Evolutionary conservation across 306 rosid genomes (phyloP), one percentile per base, ranked within the genome.

Genomic region (Nissolia schottii): DNA sequence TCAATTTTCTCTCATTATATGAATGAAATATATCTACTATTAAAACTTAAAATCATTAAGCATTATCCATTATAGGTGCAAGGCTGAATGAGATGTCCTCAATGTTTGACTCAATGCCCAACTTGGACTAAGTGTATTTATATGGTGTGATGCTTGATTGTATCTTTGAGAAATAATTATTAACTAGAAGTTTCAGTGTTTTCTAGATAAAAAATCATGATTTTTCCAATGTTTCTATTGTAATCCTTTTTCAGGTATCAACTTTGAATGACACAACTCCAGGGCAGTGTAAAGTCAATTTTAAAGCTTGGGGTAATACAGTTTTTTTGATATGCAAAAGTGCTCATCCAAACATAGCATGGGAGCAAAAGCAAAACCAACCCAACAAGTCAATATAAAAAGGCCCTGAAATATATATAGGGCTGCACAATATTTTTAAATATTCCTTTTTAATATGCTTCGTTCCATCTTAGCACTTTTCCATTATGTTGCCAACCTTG

Each of bases 241-340:
- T 14, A 45, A 45, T 75, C 19, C 0, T 65, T 48, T 19, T 31
- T 38, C 63, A 94, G 99, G 96, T 89, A 35, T 82, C 91, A 64
- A 97, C 99, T 80, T 78, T 94, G 56, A 94, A 94, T 77, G 99
- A 89, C 79, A 92, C 97, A n/a, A 85, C 79, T 74, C 81, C 83
- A 34, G 95, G n/a, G 97, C 7, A 94, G 93, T 58, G 99, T 74
- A 31, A 91, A 88, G 76, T 91, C 96, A 1, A 95, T 94, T 51
- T 94, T 62, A 94, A 89, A 87, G 90, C 97, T 78, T 94, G 99
- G 80, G 91, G 99, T 90, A 88, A 65, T 70, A 16, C 56, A 64
- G 22, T 29, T 11, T 64, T 49, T 40, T 64, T 43, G 50, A 35
- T 50, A 40, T 64, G 45, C 50, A 6, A n/a, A n/a, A n/a, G n/a